Base-by-base conservation (phyloP, 768 basidiomycete species). In the Macrolepiota dolichaula region DNA sequence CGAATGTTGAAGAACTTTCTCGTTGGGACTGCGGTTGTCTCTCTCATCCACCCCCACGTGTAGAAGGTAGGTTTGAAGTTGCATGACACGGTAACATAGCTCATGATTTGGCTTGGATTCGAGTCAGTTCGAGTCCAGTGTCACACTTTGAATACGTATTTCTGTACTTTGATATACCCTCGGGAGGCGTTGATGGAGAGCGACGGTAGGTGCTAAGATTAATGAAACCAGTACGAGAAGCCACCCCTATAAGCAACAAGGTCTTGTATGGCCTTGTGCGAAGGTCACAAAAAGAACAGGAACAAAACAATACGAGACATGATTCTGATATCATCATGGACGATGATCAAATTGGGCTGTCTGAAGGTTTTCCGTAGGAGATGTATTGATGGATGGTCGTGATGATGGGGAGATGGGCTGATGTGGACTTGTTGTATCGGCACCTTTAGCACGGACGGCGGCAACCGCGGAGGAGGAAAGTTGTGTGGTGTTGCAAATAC, bases 111-210 rank as follows among this genome's bases (percentile, higher is more conserved):
- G 25, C 13, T 4, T 12, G 12, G 25, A 49, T 24, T 13, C 40
- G 54, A 55, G 9, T 55, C 40, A 35, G 54, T 50, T 58, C 47
- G 57, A 38, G 24, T 15, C 3, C 13, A 4, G 22, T 40, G 57
- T 58, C 57, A 58, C 57, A 36, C 47, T 17, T 49, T 15, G 47
- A 49, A 22, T 9, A 49, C 11, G 47, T 27, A 24, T 1, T 49
- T 22, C 13, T 13, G 22, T 9, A 36, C 56, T 1, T 19, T 49
- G 15, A 17, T 57, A 29, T 10, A 22, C 22, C 15, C 32, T 57
- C 44, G 56, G 46, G 42, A 49, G 56, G 50, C 27, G 57, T 15
- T 58, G 57, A 58, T 58, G 56, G 19, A 10, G n/a, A 40, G 27
- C 35, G 38, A 58, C 22, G 11, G 25, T 5, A 13, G 19, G 29